Conservation (phyloP, 768 basidiomycete species). For the Pleurotus cornucopiae region DNA sequence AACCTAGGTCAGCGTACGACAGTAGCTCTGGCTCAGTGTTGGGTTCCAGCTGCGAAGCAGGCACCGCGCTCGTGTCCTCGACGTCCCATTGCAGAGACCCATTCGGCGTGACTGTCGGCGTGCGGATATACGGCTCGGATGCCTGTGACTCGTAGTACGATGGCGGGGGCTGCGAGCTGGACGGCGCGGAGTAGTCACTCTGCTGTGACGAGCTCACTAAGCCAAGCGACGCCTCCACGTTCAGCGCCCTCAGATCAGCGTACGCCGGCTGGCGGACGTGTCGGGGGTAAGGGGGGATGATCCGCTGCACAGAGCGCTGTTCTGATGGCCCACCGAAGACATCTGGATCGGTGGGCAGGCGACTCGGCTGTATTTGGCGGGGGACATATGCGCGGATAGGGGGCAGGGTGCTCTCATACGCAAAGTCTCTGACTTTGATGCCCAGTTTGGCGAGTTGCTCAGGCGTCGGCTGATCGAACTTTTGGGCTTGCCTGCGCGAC, state of each 20-base stretch:
- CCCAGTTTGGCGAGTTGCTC: slow-evolving; percentile 26
- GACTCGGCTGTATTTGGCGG: slow-evolving; percentile 44
- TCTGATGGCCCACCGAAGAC: slow-evolving; percentile 19
- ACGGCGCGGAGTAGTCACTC: slow-evolving; percentile 11
- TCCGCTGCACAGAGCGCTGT: not conserved
- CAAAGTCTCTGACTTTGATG: slow-evolving; percentile 59
- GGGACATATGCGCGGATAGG: slow-evolving; percentile 50
- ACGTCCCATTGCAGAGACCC: slow-evolving; percentile 45
- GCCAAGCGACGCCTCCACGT: not conserved
- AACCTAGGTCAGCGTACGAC: slow-evolving; percentile 31
- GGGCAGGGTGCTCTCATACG: slow-evolving; percentile 63
- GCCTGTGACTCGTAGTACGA: slow-evolving; percentile 35
- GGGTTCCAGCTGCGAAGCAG: slow-evolving; percentile 33
- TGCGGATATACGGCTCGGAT: slow-evolving; percentile 40
- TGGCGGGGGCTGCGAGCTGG: slow-evolving; percentile 23
- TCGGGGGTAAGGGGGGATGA: not conserved
- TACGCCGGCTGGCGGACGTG: slow-evolving; percentile 5
- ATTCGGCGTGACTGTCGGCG: slow-evolving; percentile 52
- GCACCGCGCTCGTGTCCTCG: slow-evolving; percentile 24
- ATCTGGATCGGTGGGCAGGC: slow-evolving; percentile 32
- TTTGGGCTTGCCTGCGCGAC: slow-evolving; percentile 11
- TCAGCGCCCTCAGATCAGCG: not conserved
- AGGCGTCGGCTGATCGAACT: slow-evolving; percentile 20
- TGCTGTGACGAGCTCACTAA: slow-evolving; percentile 17
- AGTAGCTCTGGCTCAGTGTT: slow-evolving; percentile 22